Conservation (phyloP, 495 filamentous ascomycete species). For the Penicillium fimorum region DNA sequence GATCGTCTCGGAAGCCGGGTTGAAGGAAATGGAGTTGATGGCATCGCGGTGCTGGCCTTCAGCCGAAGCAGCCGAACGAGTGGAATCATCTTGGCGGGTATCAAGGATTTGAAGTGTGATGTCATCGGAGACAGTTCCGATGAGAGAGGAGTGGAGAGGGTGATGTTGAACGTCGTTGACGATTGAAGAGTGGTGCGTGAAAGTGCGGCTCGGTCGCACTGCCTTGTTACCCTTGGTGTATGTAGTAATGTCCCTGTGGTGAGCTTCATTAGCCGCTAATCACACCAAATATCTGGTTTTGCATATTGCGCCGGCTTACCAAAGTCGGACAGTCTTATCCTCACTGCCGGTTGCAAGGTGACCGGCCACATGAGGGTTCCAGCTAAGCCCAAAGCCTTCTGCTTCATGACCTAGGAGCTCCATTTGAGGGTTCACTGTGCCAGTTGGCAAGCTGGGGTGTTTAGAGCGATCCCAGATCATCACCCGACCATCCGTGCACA, state of each 20-base stretch:
- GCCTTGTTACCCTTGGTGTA: constrained; percentile 67
- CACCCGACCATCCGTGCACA: constrained; percentile 82
- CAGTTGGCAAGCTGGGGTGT: constrained; percentile 71
- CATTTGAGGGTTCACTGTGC: constrained; percentile 73
- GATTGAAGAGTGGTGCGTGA: constrained; percentile 82
- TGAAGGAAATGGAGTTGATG: constrained; percentile 92
- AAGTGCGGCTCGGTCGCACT: constrained; percentile 67
- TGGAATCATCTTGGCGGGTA: constrained; percentile 63
- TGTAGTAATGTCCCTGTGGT: constrained; percentile 69
- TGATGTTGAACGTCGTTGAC: constrained; percentile 98
- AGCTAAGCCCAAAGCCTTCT: constrained; percentile 93
- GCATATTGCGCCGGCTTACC: constrained; percentile 52
- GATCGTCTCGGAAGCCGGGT: constrained; percentile 79
- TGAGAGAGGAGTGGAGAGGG: constrained; percentile 73
- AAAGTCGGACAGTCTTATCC: constrained; percentile 85
- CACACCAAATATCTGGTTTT: background rate
- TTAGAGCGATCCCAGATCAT: constrained; percentile 96
- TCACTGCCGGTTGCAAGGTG: constrained; percentile 86
- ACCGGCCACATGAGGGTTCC: constrained; percentile 82
- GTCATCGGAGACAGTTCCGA: constrained; percentile 95
- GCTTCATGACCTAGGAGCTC: constrained; percentile 80
- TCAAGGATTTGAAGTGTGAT: constrained; percentile 90
- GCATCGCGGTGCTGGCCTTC: constrained; percentile 78
- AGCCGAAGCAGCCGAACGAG: constrained; percentile 59
- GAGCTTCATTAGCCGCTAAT: constrained; percentile 10